These are phyloP conservation scores for Cucurbitaria berberidis DNA, from an alignment of 2,329 filamentous ascomycete genomes.

Conservation along the genomic window DNA sequence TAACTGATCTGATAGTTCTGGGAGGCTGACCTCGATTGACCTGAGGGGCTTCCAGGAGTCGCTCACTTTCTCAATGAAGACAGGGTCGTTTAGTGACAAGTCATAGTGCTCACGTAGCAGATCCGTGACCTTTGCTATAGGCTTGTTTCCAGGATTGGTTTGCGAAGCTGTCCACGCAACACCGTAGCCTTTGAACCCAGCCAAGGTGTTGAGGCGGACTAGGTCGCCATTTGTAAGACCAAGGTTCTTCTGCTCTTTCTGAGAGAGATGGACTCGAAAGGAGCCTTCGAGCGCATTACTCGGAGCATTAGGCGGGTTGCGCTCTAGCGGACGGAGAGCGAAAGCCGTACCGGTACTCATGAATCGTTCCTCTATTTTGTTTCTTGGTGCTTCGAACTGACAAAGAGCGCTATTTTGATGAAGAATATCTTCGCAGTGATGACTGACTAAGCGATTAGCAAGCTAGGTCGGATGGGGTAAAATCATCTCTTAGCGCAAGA, in stretches of 20 bases:
- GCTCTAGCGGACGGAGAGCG: conserved; percentile 60
- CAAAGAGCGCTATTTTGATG: conserved; percentile 9
- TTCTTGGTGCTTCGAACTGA: neutral
- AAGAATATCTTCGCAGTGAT: conserved; percentile 12
- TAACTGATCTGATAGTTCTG: conserved; percentile 23
- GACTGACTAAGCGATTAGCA: conserved; percentile 28
- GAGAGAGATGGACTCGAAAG: conserved; percentile 65
- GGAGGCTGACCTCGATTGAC: conserved; percentile 34
- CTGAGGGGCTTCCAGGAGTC: conserved; percentile 37
- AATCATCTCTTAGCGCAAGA: conserved; percentile 13
- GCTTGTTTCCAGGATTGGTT: conserved; percentile 44
- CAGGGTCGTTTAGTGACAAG: conserved; percentile 63
- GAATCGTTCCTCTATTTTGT: neutral
- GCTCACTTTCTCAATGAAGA: conserved; percentile 64
- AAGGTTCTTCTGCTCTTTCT: conserved; percentile 61
- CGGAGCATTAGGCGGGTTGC: conserved; percentile 54
- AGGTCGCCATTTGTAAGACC: conserved; percentile 65
- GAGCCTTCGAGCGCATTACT: conserved; percentile 60
- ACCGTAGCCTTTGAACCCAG: conserved; percentile 59
- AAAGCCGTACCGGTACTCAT: conserved; percentile 48
- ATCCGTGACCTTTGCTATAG: conserved; percentile 2
- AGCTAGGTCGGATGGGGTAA: conserved; percentile 17
- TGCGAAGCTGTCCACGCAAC: conserved; percentile 66
- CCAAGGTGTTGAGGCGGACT: conserved; percentile 58
- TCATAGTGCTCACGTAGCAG: conserved; percentile 61